phyloP scores from a whole-genome alignment of 768 basidiomycete species.

The Clavaria fumosa region DNA sequence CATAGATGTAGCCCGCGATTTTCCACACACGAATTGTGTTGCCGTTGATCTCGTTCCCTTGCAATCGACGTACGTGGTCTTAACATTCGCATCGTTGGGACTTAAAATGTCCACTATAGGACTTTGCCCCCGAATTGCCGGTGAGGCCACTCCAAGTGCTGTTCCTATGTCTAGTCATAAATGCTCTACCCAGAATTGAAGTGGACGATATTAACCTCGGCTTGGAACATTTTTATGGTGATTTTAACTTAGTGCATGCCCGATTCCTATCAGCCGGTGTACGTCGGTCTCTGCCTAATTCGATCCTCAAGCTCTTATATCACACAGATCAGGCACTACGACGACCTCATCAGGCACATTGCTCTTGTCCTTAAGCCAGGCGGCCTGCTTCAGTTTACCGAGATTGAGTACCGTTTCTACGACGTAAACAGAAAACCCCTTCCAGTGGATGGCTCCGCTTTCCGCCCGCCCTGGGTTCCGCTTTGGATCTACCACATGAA shows the following conservation, averaged over 20 bases:
- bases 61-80: constrained; percentile 43
- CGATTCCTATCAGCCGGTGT: constrained; percentile 63
- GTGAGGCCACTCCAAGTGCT: constrained; percentile 18
- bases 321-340: constrained; percentile 53
- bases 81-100: constrained; percentile 11
- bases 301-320: constrained; percentile 6
- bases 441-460: constrained; percentile 24
- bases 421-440: constrained; percentile 32
- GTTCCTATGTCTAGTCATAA: constrained; percentile 4
- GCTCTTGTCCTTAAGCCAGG: constrained; percentile 50
- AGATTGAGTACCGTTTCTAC: constrained; percentile 57
- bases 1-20: constrained; percentile 56
- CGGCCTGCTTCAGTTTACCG: constrained; percentile 49
- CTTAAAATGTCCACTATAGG: constrained; percentile 28
- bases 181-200: constrained; percentile 40
- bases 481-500: constrained; percentile 46
- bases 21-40: constrained; percentile 49
- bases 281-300: constrained; percentile 16
- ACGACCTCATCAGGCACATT: constrained; percentile 48
- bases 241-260: constrained; percentile 63
- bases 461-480: constrained; percentile 41
- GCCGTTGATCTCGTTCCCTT: constrained; percentile 73
- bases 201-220: constrained; percentile 78
- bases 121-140: constrained; percentile 57
- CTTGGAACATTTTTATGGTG: constrained; percentile 65